Conservation (phyloP, 331 rosid genomes). For the Telfairia occidentalis region DNA sequence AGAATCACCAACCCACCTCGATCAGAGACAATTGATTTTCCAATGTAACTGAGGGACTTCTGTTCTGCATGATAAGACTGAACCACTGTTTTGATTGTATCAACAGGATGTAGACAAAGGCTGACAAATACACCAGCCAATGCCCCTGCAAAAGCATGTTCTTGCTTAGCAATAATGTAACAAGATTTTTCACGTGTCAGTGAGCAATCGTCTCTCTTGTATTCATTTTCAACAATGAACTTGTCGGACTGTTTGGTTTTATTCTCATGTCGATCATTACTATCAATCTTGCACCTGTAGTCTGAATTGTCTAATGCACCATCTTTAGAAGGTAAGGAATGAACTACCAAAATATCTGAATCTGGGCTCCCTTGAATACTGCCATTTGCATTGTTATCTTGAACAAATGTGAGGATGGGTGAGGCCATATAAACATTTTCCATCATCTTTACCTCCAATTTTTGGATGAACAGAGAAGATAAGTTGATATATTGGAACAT, state of each 20-base stretch:
- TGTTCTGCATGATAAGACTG: conserved; percentile 65
- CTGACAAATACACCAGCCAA: conserved; percentile 87
- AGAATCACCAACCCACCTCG: conserved; percentile 49
- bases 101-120: conserved; percentile 87
- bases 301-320: conserved; percentile 26
- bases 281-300: conserved; percentile 22
- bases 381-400: conserved; percentile 19
- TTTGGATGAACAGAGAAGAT: conserved; percentile 17
- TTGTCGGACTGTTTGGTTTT: conserved; percentile 24
- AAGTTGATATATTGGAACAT: conserved; percentile 14
- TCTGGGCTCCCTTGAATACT: conserved; percentile 21
- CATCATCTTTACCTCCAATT: conserved; percentile 18
- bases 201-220: conserved; percentile 23
- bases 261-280: conserved; percentile 27
- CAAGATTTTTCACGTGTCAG: conserved; percentile 27
- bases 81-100: conserved; percentile 80
- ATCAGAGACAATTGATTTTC: conserved; percentile 76
- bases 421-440: conserved; percentile 32
- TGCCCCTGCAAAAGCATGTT: conserved; percentile 93
- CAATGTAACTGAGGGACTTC: conserved; percentile 58
- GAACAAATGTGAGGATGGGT: conserved; percentile 31
- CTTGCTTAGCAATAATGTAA: conserved; percentile 48
- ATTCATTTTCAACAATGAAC: conserved; percentile 19
- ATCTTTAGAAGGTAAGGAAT: conserved; percentile 29
- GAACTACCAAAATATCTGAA: conserved; percentile 28